phyloP scores from a whole-genome alignment of 495 filamentous ascomycete species.

The Neurospora sp. region DNA sequence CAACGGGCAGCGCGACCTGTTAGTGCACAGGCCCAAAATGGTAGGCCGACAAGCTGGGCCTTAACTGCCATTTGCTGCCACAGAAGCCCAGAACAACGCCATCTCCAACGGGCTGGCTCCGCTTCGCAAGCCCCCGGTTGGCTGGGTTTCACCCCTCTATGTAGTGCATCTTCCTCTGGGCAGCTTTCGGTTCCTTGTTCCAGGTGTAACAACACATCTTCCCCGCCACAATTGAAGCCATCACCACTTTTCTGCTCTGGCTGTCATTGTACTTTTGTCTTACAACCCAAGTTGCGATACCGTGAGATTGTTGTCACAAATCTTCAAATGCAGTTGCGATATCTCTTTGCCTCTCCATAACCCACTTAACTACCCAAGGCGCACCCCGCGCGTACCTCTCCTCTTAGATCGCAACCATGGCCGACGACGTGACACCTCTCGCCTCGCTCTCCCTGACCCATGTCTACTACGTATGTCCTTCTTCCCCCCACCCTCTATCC shows the following conservation, averaged over 20 bases:
- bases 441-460: slow-evolving; percentile 90
- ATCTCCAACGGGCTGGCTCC: background rate
- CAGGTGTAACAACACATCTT: background rate
- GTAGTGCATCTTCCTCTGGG: background rate
- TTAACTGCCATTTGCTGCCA: background rate
- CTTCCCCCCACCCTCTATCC: background rate
- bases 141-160: background rate
- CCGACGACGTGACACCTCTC: slow-evolving; percentile 52
- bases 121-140: background rate
- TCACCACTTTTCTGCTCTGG: background rate
- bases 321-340: background rate
- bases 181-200: background rate
- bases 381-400: background rate
- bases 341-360: background rate
- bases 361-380: background rate
- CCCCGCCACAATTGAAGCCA: background rate
- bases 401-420: slow-evolving; percentile 31
- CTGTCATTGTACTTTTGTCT: background rate
- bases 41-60: background rate
- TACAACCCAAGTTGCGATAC: background rate
- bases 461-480: slow-evolving; percentile 73
- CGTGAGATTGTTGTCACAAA: background rate
- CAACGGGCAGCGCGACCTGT: background rate
- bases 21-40: background rate
- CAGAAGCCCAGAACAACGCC: background rate